Evolutionary conservation across 768 basidiomycete genomes (phyloP).

Genomic region (Ramaria rubella): DNA sequence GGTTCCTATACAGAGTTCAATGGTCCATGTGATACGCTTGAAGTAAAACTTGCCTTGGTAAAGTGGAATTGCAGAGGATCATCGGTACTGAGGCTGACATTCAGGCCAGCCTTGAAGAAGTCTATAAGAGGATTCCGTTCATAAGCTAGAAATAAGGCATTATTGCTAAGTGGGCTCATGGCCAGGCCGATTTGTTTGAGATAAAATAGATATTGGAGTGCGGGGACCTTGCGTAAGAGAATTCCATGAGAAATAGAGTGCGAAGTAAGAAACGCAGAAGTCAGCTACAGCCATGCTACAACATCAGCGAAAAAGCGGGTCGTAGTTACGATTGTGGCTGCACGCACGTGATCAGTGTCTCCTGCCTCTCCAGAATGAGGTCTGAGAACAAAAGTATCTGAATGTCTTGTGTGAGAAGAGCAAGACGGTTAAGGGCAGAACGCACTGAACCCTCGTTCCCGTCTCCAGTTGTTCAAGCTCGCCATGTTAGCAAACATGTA

Average conservation of each 20-base stretch:
- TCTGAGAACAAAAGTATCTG: slow-evolving; percentile 94
- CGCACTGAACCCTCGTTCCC: slow-evolving; percentile 84
- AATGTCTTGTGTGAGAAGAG: background rate
- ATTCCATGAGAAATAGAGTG: slow-evolving; percentile 99
- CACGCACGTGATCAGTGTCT: slow-evolving; percentile 75
- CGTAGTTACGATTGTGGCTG: background rate
- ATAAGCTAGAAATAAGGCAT: slow-evolving; percentile 92
- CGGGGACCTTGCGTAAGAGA: slow-evolving; percentile 93
- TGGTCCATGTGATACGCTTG: background rate
- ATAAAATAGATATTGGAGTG: slow-evolving; percentile 95
- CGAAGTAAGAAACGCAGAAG: slow-evolving; percentile 91
- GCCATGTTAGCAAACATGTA: slow-evolving; percentile 98
- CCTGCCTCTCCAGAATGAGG: slow-evolving; percentile 98
- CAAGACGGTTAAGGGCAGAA: slow-evolving; percentile 13
- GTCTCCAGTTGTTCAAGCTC: slow-evolving; percentile 90
- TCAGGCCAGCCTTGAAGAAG: slow-evolving; percentile 93
- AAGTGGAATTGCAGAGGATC: slow-evolving; percentile 97
- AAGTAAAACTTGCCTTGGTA: slow-evolving; percentile 63
- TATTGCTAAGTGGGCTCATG: slow-evolving; percentile 98
- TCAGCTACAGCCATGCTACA: slow-evolving; percentile 37
- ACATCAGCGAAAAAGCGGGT: background rate
- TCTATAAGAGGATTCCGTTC: slow-evolving; percentile 96
- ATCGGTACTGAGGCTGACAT: slow-evolving; percentile 94
- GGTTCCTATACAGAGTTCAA: slow-evolving; percentile 57
- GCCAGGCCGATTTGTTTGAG: slow-evolving; percentile 97